Evolutionary conservation across 208 protist species (phyloP), one percentile per base, ranked within the genome.

Genomic region (Crithidia expoeki): DNA sequence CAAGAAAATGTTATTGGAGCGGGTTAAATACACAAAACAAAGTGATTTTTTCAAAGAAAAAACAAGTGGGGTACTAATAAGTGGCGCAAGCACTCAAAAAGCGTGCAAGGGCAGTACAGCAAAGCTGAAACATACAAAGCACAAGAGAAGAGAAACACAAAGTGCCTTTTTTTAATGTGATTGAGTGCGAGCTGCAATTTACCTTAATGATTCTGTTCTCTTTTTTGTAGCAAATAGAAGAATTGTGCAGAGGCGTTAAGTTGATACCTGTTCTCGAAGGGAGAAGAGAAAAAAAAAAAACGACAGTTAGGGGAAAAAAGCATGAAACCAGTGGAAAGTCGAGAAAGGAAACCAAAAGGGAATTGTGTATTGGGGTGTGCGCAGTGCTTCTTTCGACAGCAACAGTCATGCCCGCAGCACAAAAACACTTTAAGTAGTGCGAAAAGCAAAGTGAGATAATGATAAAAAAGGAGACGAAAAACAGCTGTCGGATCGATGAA

Each of bases 401-500:
- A 34, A 49, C 17, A n/a, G 25, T 51, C 21, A 59, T 30, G 23
- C n/a, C 25, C 10, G 11, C 51, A 50, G 63, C 50, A 36, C 36
- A 36, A 17, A 34, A 49, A 59, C 23, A 59, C 23, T 59, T 51
- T 46, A 49, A 30, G 33, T 21, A 71, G 46, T 23, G 27, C 23
- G 30, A 49, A 64, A 53, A 58, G 12, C 28, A 60, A 36, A 30
- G 10, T 4, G 44, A 49, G 19, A 17, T 5, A 49, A 49, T 19
- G n/a, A 40, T 2, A 28, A 73, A 49, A 66, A 25, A 49, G 4
- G 34, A 64, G 21, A 51, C 30, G 59, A 65, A 57, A 33, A 55
- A 47, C 34, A 57, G 19, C 14, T 34, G 47, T 57, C 61, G 61
- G 47, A 67, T 56, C 61, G 61, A 67, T 67, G 61, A 67, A 67